Evolutionary conservation across 1,139 yeast genomes (phyloP), one percentile per base, ranked within the genome.

Genomic region (Citeromyces siamensis): DNA sequence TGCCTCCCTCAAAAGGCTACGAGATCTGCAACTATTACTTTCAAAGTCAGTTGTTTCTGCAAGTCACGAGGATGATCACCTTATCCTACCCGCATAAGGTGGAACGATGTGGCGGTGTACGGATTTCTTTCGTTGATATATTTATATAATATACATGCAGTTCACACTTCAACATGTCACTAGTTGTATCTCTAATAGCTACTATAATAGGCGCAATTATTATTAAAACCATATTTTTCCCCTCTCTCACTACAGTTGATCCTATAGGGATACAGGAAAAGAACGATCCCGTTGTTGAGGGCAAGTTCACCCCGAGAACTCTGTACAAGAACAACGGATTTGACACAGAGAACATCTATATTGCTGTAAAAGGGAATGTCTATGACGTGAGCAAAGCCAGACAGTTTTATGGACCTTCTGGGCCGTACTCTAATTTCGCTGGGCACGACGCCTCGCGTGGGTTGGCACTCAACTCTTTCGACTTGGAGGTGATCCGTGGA

Each of bases 381-480:
- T 90, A 72, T 52, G 95, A 90, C 52, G 95, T 86, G 19, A 64
- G 84, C 8, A 65, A 68, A 18, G 95, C 95, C 0, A 73, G 86
- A 43, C 69, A 75, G 37, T 90, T 90, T 53, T 90, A 93, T 53
- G 98, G 98, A 0, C 98, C 98, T 3, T 86, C 93, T 17, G 96
- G 97, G 0, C 95, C 97, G 0, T 90, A 90, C 57, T 79, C 82
- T 40, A 86, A 85, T 53, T 90, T 90, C 64, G 97, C 97, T 1
- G 98, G 98, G 3, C 80, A 85, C 46, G 98, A 90, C 59, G 97
- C 98, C 2, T 81, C 94, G 2, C 65, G 98, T 45, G 98, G 98
- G 0, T 68, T 90, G 43, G 96, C 97, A 1, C 66, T 73, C 50
- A 90, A 88, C 56, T 82, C 95, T 23, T 90, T 90, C 59, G 97